These are phyloP conservation scores for Aureobasidium sp. DNA, from an alignment of 2,329 filamentous ascomycete species.

Conservation along the genomic window DNA sequence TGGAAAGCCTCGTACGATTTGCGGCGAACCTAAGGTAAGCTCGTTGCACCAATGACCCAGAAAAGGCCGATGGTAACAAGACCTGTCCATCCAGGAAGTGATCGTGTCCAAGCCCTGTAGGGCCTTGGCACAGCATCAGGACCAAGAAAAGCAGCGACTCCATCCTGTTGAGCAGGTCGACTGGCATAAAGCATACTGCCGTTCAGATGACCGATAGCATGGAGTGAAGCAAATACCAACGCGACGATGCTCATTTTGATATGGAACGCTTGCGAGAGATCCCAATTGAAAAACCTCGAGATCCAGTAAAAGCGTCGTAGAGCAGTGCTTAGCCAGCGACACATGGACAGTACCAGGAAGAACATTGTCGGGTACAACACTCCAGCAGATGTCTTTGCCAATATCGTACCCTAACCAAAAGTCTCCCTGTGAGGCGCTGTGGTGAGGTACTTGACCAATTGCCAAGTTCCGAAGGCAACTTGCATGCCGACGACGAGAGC, in stretches of 20 bases:
- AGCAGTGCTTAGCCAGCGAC: slow-evolving; percentile 46
- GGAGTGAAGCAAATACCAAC: slow-evolving; percentile 42
- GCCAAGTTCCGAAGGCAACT: slow-evolving; percentile 47
- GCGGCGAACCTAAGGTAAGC: slow-evolving; percentile 42
- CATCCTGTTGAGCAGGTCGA: slow-evolving; percentile 34
- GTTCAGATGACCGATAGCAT: slow-evolving; percentile 46
- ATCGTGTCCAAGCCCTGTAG: slow-evolving; percentile 40
- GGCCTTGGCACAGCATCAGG: slow-evolving; percentile 34
- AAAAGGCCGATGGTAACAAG: slow-evolving; percentile 42
- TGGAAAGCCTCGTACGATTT: slow-evolving; percentile 52
- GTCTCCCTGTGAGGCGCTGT: slow-evolving; percentile 38
- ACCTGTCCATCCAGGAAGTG: slow-evolving; percentile 44
- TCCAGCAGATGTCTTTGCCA: slow-evolving; percentile 48
- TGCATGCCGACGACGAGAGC: slow-evolving; percentile 40
- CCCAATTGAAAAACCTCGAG: slow-evolving; percentile 50
- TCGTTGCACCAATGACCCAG: slow-evolving; percentile 41
- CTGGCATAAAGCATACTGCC: slow-evolving; percentile 47
- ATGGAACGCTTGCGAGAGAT: slow-evolving; percentile 48
- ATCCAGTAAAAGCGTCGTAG: slow-evolving; percentile 44
- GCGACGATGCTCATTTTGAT: slow-evolving; percentile 46
- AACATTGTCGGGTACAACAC: slow-evolving; percentile 50
- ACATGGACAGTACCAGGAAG: slow-evolving; percentile 52
- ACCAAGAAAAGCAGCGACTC: slow-evolving; percentile 38
- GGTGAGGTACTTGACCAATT: slow-evolving; percentile 45
- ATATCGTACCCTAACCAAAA: slow-evolving; percentile 48